Conservation (phyloP, 768 basidiomycete genomes). For the Nidularia pulvinata region DNA sequence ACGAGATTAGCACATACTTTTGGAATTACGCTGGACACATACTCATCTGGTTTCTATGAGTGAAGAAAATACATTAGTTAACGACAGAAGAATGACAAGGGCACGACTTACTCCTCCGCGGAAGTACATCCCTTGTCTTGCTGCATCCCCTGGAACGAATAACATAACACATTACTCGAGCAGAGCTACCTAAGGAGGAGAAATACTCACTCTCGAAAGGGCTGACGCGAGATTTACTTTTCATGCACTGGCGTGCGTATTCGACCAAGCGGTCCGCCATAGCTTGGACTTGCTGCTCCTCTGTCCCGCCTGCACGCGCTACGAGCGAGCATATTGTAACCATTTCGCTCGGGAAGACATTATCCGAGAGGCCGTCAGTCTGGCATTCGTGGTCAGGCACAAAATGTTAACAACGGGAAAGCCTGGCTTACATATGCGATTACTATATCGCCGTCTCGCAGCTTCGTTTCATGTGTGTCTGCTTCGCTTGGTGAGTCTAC, state of each 20-base stretch:
- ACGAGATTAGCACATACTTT: conserved; percentile 10
- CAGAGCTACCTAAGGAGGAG: background rate
- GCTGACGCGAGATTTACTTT: conserved; percentile 57
- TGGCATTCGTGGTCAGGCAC: conserved; percentile 27
- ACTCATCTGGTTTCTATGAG: conserved; percentile 81
- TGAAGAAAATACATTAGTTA: conserved; percentile 5
- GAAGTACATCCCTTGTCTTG: conserved; percentile 62
- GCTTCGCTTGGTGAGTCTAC: conserved; percentile 52
- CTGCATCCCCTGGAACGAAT: conserved; percentile 51
- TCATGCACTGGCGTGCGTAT: conserved; percentile 72
- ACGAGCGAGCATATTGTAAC: conserved; percentile 69
- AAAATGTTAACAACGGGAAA: background rate
- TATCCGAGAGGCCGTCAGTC: conserved; percentile 59
- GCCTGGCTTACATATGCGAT: conserved; percentile 39
- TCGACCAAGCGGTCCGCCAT: conserved; percentile 76
- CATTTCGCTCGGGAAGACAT: conserved; percentile 72
- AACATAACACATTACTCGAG: conserved; percentile 3
- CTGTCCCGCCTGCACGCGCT: conserved; percentile 51
- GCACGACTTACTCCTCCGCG: conserved; percentile 69
- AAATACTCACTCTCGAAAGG: conserved; percentile 71
- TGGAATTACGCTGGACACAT: conserved; percentile 21
- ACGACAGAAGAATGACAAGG: conserved; percentile 3
- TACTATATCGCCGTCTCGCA: conserved; percentile 52
- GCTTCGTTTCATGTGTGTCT: conserved; percentile 37
- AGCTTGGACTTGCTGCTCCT: conserved; percentile 61